phyloP scores from a whole-genome alignment of 768 basidiomycete genomes.

The Termitomyces sp. region DNA sequence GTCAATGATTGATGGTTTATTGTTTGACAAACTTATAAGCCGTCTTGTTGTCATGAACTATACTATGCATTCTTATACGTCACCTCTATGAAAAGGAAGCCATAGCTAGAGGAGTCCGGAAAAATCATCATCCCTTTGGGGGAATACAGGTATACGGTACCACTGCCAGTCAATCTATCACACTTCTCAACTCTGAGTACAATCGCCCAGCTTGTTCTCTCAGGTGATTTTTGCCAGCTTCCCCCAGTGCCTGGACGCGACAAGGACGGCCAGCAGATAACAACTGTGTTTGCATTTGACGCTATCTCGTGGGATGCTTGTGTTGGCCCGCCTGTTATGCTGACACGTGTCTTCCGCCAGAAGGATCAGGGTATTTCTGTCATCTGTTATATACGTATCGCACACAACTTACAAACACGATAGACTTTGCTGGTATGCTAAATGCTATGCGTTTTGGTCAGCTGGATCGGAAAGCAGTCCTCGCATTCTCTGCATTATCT shows the following conservation, averaged over 20 bases:
- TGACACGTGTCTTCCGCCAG: constrained; percentile 83
- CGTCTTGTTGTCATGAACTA: constrained; percentile 23
- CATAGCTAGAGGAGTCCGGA: constrained; percentile 55
- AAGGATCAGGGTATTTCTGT: constrained; percentile 60
- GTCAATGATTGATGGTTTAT: constrained; percentile 78
- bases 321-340: constrained; percentile 45
- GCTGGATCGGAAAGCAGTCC: constrained; percentile 35
- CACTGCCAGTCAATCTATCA: too few species aligned
- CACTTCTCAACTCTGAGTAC: too few species aligned
- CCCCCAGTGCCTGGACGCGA: constrained; percentile 66
- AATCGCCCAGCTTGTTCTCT: constrained; percentile 57
- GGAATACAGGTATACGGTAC: constrained; percentile 65
- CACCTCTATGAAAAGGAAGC: constrained; percentile 41
- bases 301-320: constrained; percentile 64
- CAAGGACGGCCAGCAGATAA: constrained; percentile 40
- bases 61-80: not conserved
- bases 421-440: constrained; percentile 77
- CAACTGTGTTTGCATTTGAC: constrained; percentile 72
- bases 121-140: constrained; percentile 60
- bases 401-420: not conserved
- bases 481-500: constrained; percentile 48
- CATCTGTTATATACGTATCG: not conserved
- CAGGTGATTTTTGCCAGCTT: constrained; percentile 89
- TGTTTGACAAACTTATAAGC: constrained; percentile 77
- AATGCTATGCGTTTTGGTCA: constrained; percentile 82